phyloP scores from a whole-genome alignment of 441 rosid genomes.

The Populus hybrid region DNA sequence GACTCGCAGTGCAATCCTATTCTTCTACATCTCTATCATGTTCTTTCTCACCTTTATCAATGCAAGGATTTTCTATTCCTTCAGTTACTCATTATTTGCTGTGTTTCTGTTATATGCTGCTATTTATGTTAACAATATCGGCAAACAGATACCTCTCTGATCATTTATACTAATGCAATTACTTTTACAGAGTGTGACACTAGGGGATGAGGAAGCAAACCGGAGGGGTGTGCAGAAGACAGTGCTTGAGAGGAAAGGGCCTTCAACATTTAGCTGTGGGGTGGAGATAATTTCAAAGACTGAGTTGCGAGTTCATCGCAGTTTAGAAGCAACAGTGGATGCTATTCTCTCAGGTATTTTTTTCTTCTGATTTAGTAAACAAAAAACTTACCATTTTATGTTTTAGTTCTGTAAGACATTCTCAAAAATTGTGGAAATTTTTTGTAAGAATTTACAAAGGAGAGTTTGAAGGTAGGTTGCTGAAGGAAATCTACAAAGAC shows the following conservation, averaged over 20 bases:
- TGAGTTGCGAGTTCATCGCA: slow-evolving; percentile 81
- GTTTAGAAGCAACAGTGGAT: slow-evolving; percentile 93
- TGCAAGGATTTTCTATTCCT: background rate
- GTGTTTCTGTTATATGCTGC: background rate
- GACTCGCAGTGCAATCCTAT: background rate
- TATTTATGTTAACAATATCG: background rate
- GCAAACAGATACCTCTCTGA: background rate
- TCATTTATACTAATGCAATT: slow-evolving; percentile 4
- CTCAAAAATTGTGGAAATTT: background rate
- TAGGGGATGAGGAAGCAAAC: slow-evolving; percentile 90
- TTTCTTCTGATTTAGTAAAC: slow-evolving; percentile 5
- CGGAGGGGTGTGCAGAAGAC: slow-evolving; percentile 87
- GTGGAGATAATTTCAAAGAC: slow-evolving; percentile 82
- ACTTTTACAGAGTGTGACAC: slow-evolving; percentile 64
- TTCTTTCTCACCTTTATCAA: background rate
- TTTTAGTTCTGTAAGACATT: background rate
- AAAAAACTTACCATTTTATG: background rate
- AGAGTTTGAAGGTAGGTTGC: too few relatives aligned
- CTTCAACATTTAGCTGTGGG: slow-evolving; percentile 71
- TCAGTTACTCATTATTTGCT: background rate
- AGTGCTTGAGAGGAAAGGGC: slow-evolving; percentile 86
- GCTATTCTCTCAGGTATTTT: slow-evolving; percentile 66
- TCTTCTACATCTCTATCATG: background rate
- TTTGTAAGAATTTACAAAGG: background rate
- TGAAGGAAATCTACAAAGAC: too few relatives aligned